Conservation (phyloP, 83 land plant species). For the Larix sibirica region DNA sequence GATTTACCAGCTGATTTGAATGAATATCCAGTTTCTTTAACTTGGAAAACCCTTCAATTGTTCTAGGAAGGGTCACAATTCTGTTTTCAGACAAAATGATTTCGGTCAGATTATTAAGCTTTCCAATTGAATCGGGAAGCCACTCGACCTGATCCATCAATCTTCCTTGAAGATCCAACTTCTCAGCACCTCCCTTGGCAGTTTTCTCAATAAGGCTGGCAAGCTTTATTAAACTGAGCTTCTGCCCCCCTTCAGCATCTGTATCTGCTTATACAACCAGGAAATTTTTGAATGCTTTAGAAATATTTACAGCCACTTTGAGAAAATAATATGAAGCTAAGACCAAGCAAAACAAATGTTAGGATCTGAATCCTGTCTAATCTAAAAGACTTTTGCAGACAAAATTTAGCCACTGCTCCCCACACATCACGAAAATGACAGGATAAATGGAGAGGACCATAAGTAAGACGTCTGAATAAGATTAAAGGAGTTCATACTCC, state of each 20-base stretch:
- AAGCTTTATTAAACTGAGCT: constrained; percentile 11
- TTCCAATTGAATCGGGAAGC: constrained; percentile 26
- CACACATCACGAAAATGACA: too few species aligned
- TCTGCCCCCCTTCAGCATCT: constrained; percentile 11
- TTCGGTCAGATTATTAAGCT: constrained; percentile 17
- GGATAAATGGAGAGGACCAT: too few species aligned
- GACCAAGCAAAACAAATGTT: too few species aligned
- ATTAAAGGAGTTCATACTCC: too few species aligned
- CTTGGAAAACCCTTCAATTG: neutral
- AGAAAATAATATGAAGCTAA: neutral
- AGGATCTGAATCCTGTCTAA: too few species aligned
- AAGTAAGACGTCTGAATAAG: too few species aligned
- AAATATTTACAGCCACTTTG: neutral
- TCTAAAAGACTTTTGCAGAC: too few species aligned
- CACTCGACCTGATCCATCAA: constrained; percentile 4
- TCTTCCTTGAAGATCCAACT: constrained; percentile 16
- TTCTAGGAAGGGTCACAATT: constrained; percentile 1
- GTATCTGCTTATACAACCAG: neutral
- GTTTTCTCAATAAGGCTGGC: constrained; percentile 10
- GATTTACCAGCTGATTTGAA: constrained; percentile 8
- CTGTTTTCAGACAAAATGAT: constrained; percentile 22
- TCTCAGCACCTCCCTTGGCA: neutral
- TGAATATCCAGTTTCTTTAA: constrained; percentile 14
- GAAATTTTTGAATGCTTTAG: neutral
- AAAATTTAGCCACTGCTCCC: too few species aligned